Evolutionary conservation across 139 green algal species (phyloP).

Genomic region (Chlamydomonas sphaeroides): DNA sequence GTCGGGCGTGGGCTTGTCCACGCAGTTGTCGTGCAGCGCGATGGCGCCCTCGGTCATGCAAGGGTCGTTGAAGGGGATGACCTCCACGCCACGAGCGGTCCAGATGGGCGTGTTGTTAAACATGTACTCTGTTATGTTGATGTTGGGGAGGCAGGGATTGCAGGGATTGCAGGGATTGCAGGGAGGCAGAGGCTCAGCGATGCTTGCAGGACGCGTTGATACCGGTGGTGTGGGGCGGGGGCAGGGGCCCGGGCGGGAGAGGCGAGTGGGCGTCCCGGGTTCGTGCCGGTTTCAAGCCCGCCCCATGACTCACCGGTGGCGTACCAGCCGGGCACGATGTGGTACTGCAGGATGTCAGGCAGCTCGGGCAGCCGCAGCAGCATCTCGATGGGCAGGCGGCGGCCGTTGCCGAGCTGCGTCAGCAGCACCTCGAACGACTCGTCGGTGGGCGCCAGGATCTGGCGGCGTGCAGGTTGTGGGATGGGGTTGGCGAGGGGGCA

Average conservation of each 20-base stretch:
- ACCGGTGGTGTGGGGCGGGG: no score
- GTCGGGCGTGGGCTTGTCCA: conserved; percentile 76
- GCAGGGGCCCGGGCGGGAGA: no score
- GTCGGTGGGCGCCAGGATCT: conserved; percentile 72
- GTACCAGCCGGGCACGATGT: conserved; percentile 70
- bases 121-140: conserved; percentile 58
- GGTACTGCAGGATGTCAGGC: conserved; percentile 73
- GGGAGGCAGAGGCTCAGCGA: no score
- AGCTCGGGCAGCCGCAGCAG: conserved; percentile 67
- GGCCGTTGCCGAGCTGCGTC: conserved; percentile 52
- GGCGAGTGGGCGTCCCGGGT: no score
- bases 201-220: no score
- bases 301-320: conserved; percentile 59
- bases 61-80: conserved; percentile 69
- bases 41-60: conserved; percentile 65
- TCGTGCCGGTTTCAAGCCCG: no score
- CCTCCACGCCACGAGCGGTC: conserved; percentile 63
- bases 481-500: background rate
- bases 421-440: conserved; percentile 66
- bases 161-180: no score
- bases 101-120: conserved; percentile 74
- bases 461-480: background rate
- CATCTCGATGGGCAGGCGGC: conserved; percentile 53
- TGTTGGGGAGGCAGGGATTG: no score
- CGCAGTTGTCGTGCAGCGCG: conserved; percentile 69